Percentiles rank a stretch among this genome's conserved stretches.
phyloP scores from a whole-genome alignment of 2,329 filamentous ascomycete genomes.

The Diplocarpon rosae region DNA sequence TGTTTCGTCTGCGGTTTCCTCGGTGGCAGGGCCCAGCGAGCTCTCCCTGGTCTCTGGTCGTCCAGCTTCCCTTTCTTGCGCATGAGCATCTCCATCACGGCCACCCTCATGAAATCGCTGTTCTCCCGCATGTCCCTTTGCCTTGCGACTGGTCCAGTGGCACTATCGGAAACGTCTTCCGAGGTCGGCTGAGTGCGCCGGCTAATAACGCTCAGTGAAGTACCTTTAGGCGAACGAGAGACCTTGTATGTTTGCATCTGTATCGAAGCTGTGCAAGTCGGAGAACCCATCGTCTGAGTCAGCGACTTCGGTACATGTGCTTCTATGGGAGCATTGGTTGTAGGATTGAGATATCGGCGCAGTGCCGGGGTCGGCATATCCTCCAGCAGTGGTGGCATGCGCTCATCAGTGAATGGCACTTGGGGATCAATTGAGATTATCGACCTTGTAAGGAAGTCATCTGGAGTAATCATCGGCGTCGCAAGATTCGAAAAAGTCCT shows the following conservation, averaged over 20 bases:
- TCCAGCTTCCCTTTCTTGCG: conserved; percentile 55
- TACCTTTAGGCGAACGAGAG: conserved; percentile 22
- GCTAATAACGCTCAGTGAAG: conserved; percentile 30
- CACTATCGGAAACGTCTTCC: conserved; percentile 26
- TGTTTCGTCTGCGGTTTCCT: conserved; percentile 41
- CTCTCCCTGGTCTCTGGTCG: conserved; percentile 53
- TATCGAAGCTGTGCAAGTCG: conserved; percentile 52
- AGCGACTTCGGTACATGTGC: conserved; percentile 27
- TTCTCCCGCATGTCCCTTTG: conserved; percentile 61
- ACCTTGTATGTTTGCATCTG: conserved; percentile 59
- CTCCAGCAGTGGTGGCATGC: conserved; percentile 48
- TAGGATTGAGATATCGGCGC: conserved; percentile 57
- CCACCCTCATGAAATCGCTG: conserved; percentile 58
- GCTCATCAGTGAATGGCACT: conserved; percentile 57
- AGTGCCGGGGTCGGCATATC: conserved; percentile 56
- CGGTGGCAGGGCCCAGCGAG: conserved; percentile 59
- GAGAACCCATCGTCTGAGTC: conserved; percentile 27
- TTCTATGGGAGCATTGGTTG: conserved; percentile 38
- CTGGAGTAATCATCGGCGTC: conserved; percentile 51
- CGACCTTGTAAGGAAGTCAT: conserved; percentile 56
- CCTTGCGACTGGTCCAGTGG: conserved; percentile 36
- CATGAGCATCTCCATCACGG: conserved; percentile 65
- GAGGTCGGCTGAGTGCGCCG: conserved; percentile 20
- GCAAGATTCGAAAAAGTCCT: conserved; percentile 52
- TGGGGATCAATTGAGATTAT: conserved; percentile 56